Conservation (phyloP, 2,329 filamentous ascomycete species). For the Exserohilum turcica region DNA sequence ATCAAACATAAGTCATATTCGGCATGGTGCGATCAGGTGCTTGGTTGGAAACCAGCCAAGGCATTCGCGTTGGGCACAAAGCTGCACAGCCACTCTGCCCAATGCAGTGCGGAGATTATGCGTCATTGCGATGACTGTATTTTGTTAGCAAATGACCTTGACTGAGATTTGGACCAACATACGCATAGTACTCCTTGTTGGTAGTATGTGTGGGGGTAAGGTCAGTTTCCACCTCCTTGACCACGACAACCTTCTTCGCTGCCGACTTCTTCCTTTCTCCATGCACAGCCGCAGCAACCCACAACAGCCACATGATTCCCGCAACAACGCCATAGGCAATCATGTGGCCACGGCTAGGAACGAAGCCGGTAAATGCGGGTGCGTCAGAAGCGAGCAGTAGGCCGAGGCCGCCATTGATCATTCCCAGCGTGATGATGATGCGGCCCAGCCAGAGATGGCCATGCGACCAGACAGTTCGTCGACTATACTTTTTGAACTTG, state of each 20-base stretch:
- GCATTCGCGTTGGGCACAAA: neutral
- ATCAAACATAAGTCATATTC: neutral
- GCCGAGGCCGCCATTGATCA: slow-evolving; percentile 63
- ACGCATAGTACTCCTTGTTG: slow-evolving; percentile 28
- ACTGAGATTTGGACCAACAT: neutral
- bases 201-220: slow-evolving; percentile 4
- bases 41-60: neutral
- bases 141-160: neutral
- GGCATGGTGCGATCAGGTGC: neutral
- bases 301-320: slow-evolving; percentile 43
- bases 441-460: slow-evolving; percentile 63
- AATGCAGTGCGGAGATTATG: neutral
- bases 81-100: neutral
- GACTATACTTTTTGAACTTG: slow-evolving; percentile 55
- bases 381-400: slow-evolving; percentile 45
- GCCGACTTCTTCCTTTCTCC: slow-evolving; percentile 30
- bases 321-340: slow-evolving; percentile 44
- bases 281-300: slow-evolving; percentile 34
- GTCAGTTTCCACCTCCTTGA: slow-evolving; percentile 16
- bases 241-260: slow-evolving; percentile 12
- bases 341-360: slow-evolving; percentile 33
- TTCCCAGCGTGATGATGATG: slow-evolving; percentile 56
- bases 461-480: slow-evolving; percentile 55
- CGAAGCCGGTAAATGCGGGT: slow-evolving; percentile 28
- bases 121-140: neutral